These are phyloP conservation scores for Penium margaritaceum DNA, from an alignment of 139 green algal species.

Conservation along the genomic window DNA sequence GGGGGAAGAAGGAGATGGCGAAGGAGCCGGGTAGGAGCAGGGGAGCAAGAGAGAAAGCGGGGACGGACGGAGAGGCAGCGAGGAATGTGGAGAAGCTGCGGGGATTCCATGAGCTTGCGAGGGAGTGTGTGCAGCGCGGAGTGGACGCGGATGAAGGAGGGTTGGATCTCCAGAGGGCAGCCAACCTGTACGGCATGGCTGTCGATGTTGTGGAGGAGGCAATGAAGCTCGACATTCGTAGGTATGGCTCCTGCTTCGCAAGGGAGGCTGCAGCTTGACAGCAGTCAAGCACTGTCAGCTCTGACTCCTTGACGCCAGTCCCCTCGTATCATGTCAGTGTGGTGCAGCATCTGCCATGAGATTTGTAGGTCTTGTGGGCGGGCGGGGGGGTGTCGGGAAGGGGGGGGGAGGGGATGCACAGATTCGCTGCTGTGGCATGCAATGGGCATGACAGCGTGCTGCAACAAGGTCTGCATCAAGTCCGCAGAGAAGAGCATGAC, in stretches of 20 bases:
- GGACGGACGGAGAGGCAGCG: too few relatives aligned
- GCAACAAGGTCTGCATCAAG: too few relatives aligned
- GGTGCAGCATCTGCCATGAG: background rate
- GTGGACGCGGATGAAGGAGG: slow-evolving; percentile 21
- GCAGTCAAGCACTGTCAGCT: background rate
- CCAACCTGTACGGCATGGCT: slow-evolving; percentile 11
- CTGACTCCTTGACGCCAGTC: background rate
- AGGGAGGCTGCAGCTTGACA: slow-evolving; percentile 11
- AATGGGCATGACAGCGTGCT: too few relatives aligned
- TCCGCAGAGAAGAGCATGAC: too few relatives aligned
- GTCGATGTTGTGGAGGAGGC: slow-evolving; percentile 22
- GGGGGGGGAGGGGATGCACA: too few relatives aligned
- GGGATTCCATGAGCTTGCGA: slow-evolving; percentile 32
- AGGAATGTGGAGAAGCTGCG: slow-evolving; percentile 14
- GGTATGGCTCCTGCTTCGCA: background rate
- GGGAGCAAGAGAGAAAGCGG: too few relatives aligned
- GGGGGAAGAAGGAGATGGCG: too few relatives aligned
- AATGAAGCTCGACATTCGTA: slow-evolving; percentile 8
- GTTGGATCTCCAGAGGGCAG: too few relatives aligned
- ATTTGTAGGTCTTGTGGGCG: slow-evolving; percentile 5
- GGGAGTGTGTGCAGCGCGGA: slow-evolving; percentile 13
- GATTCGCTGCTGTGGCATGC: too few relatives aligned
- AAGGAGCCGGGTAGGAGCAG: too few relatives aligned
- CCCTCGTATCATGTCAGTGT: background rate
- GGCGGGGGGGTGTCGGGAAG: too few relatives aligned